These are phyloP conservation scores for Sporisorium iseilematis-ciliati DNA, from an alignment of 1,284 basidiomycete genomes.

Conservation along the genomic window DNA sequence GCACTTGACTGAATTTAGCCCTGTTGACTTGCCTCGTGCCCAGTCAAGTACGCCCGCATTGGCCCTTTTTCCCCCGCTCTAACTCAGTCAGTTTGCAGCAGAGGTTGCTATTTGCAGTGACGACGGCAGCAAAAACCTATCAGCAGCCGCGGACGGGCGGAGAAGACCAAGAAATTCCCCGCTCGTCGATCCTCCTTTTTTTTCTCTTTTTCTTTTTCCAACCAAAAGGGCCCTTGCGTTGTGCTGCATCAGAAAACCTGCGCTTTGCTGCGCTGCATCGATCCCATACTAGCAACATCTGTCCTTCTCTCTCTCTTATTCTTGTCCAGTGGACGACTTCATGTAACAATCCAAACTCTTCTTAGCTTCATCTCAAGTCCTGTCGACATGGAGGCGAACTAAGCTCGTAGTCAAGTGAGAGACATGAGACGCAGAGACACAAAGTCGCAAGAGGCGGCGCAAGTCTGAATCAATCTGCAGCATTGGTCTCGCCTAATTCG, in stretches of 20 bases:
- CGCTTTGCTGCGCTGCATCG: background rate
- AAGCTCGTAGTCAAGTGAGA: background rate
- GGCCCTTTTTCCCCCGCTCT: background rate
- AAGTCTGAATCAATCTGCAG: conserved; percentile 5
- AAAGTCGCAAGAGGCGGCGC: background rate
- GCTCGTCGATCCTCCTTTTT: conserved; percentile 11
- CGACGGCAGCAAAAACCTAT: background rate
- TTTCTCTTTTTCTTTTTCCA: background rate
- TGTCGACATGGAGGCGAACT: background rate
- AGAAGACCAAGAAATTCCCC: conserved; percentile 6
- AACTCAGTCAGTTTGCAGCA: background rate
- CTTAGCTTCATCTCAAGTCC: background rate
- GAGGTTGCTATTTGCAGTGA: background rate
- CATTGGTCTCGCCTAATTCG: conserved; percentile 3
- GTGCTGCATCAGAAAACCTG: conserved; percentile 4
- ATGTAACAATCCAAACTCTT: background rate
- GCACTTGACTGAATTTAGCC: background rate
- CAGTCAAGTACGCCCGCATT: background rate
- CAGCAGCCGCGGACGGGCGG: background rate
- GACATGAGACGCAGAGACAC: background rate
- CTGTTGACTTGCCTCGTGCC: conserved; percentile 3
- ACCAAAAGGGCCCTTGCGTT: conserved; percentile 9
- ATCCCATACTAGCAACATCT: background rate
- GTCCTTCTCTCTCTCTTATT: too few species aligned
- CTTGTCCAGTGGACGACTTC: too few species aligned